Base-by-base conservation (phyloP, 495 filamentous ascomycete genomes). In the Penicillium flavigenum region DNA sequence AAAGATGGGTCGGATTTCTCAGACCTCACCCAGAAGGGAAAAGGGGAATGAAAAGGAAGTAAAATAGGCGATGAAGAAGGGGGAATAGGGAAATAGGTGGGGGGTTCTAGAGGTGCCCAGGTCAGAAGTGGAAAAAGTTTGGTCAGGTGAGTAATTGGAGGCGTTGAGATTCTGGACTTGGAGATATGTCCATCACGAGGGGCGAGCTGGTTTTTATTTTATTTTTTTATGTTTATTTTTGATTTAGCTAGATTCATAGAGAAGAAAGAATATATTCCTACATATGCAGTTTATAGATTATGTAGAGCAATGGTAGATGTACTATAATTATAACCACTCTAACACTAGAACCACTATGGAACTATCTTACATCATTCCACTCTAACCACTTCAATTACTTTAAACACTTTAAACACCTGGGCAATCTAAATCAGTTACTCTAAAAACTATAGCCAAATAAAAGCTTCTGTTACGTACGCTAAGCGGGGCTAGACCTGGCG, bases 1-100 rank as follows among this genome's bases (percentile, higher is more conserved):
- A 65, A 63, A 56, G 54, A 58, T 47, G 27, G 58, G 54, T 51
- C 54, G 54, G 26, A 41, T 56, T 44, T 32, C 31, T 47, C 31
- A 32, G 50, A 20, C 26, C 24, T 47, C 38, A 61, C 52, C 32
- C 20, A 29, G 36, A 31, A 27, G 38, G 55, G 36, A 34, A 57
- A 39, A 19, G 32, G 22, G 34, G 10, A 17, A 24, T 34, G 14
- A 24, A 29, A 52, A 17, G n/a, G 26, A 53, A 43, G 44, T 27
- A 47, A 55, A 55, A 47, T 46, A 55, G 27, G 51, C 39, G 51
- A 43, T 48, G 46, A 34, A 31, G 29, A 47, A 54, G 43, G 31
- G 47, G 19, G 7, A 29, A 34, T 26, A 31, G 31, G 29, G 36
- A 56, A 42, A 36, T 22, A 29, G 42, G n/a, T 36, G 47, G 47